A percentile compares a stretch with the other conserved stretches of the same genome.
These are phyloP conservation scores for Stephanodiscus triporus DNA, from an alignment of 108 stramenopile species.

Conservation along the genomic window DNA sequence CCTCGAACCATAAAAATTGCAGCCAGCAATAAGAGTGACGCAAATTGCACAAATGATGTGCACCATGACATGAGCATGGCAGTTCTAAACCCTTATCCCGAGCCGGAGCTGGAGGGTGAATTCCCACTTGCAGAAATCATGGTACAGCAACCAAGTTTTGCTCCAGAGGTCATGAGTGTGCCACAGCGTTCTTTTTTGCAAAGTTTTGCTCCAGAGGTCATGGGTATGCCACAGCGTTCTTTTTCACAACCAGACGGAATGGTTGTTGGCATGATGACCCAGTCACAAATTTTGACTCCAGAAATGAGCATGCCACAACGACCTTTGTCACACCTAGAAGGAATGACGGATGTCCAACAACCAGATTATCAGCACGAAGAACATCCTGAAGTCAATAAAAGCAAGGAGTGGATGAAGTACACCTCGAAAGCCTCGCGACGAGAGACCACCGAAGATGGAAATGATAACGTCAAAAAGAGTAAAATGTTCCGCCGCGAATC, in stretches of 20 bases:
- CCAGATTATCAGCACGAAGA: not conserved
- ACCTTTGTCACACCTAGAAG: not conserved
- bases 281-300: too few species aligned
- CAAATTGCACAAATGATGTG: not conserved
- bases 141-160: not conserved
- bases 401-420: slow-evolving; percentile 9
- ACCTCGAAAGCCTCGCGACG: not conserved
- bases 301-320: not conserved
- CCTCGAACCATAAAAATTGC: not conserved
- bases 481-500: slow-evolving; percentile 16
- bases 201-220: not conserved
- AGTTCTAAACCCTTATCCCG: not conserved
- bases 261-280: too few species aligned
- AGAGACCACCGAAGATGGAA: not conserved
- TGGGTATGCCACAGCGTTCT: too few species aligned
- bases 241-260: too few species aligned
- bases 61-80: not conserved
- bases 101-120: slow-evolving; percentile 1
- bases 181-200: too few species aligned
- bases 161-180: not conserved
- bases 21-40: not conserved
- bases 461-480: not conserved
- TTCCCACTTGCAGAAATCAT: slow-evolving; percentile 1
- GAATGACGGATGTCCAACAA: not conserved
- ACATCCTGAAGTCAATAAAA: not conserved